Base-by-base conservation (phyloP, 2,329 filamentous ascomycete species). In the Aspergillus udagawae region DNA sequence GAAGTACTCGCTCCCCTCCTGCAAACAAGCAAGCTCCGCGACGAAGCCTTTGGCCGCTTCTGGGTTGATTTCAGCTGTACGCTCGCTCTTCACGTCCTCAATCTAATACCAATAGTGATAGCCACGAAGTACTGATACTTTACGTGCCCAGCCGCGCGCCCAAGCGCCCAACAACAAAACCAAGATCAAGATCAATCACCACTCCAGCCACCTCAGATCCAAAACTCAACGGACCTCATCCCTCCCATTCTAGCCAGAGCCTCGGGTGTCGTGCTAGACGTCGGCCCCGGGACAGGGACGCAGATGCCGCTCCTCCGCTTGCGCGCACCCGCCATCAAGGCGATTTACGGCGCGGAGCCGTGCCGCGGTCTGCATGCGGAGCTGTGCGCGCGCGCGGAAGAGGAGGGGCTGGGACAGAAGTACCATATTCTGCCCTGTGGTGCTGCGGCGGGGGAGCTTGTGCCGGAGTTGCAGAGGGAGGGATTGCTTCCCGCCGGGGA, bases 311-410 rank as follows among this genome's bases (percentile, higher is more conserved):
- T 75, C 49, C 81, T 84, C 58, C 68, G 73, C 53, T 80, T 83
- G 59, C 68, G 74, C 54, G 69, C 70, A 6, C 65, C 70, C 2
- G 70, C 74, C 3, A 77, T 83, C 57, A 73, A 62, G 8, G 70
- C 73, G 14, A 77, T 84, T 47, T 85, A 83, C 60, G 83, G 81
- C 48, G 76, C 81, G 1, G 83, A 85, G 63, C 83, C 83, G 0
- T 80, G 79, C 44, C 56, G 64, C 3, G 73, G 75, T 0, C 70
- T 85, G 1, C 82, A 84, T 57, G 60, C 63, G 0, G 70, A 75
- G 2, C 70, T 85, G 4, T 65, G 73, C 21, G 60, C 62, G 3
- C 76, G 75, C n/a, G 75, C 79, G 3, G 58, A 68, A 3, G 67
- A 73, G 14, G 65, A 71, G 9, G 79, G 78, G 0, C 69, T 84